These are phyloP conservation scores for Peronospora tabacina DNA, from an alignment of 352 stramenopile species.

Conservation along the genomic window DNA sequence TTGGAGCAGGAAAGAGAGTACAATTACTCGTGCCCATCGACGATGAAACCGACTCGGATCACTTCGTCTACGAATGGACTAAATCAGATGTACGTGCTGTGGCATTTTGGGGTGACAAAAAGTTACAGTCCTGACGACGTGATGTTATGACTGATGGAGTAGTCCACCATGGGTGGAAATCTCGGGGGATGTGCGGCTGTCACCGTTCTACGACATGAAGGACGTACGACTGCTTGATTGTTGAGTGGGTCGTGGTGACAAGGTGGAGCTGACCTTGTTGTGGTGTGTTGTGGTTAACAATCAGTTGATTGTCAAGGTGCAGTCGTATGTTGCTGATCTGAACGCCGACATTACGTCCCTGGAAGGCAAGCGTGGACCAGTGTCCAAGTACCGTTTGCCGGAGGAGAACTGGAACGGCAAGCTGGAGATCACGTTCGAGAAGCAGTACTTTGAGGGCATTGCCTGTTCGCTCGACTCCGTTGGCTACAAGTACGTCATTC, in stretches of 20 bases:
- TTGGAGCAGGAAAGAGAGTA: slow-evolving; percentile 82
- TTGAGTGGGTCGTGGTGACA: background rate
- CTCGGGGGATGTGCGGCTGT: slow-evolving; percentile 85
- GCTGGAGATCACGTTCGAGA: slow-evolving; percentile 83
- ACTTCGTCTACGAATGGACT: slow-evolving; percentile 70
- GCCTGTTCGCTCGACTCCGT: slow-evolving; percentile 88
- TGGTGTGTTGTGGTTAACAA: background rate
- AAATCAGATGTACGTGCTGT: slow-evolving; percentile 63
- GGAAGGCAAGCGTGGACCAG: slow-evolving; percentile 73
- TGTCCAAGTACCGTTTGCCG: slow-evolving; percentile 88
- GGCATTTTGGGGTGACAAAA: background rate
- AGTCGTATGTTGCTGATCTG: slow-evolving; percentile 79
- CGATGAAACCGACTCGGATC: slow-evolving; percentile 84
- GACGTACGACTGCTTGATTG: slow-evolving; percentile 16
- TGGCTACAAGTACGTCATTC: slow-evolving; percentile 60
- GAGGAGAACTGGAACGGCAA: slow-evolving; percentile 71
- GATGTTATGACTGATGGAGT: background rate
- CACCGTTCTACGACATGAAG: slow-evolving; percentile 89
- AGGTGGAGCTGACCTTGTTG: background rate
- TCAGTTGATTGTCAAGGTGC: slow-evolving; percentile 57
- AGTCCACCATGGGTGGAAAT: slow-evolving; percentile 87
- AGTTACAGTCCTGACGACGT: no score
- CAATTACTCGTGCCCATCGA: slow-evolving; percentile 86
- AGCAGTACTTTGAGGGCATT: slow-evolving; percentile 84
- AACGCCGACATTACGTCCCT: slow-evolving; percentile 81